Evolutionary conservation across 2,329 filamentous ascomycete genomes (phyloP).

Genomic region (Sclerotinia glacialis): DNA sequence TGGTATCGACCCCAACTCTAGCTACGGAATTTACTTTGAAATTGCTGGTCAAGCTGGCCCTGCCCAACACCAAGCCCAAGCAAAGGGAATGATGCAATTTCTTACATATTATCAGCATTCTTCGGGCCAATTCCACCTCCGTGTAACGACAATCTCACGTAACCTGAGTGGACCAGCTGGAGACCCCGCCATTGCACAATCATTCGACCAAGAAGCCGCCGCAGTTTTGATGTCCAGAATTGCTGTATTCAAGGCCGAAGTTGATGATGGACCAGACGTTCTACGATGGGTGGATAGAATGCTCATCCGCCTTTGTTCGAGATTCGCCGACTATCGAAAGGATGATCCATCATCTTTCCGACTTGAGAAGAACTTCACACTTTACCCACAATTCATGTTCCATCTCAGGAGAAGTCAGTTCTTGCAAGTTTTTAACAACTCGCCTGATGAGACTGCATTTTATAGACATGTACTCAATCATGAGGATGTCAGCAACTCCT

Average conservation of each 20-base stretch:
- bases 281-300: constrained; percentile 97
- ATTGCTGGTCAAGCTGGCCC: constrained; percentile 92
- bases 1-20: constrained; percentile 88
- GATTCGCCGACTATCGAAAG: constrained; percentile 97
- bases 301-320: constrained; percentile 92
- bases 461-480: constrained; percentile 96
- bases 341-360: constrained; percentile 97
- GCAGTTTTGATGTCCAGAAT: constrained; percentile 99
- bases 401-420: constrained; percentile 96
- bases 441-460: constrained; percentile 98
- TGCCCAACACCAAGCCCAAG: constrained; percentile 76
- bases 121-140: constrained; percentile 90
- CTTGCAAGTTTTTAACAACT: constrained; percentile 99
- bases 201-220: constrained; percentile 96
- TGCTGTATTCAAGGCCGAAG: constrained; percentile 97
- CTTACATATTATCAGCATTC: constrained; percentile 98
- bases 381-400: constrained; percentile 99
- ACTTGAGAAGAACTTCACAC: constrained; percentile 96
- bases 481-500: constrained; percentile 92
- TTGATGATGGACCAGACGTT: constrained; percentile 97
- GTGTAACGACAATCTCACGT: constrained; percentile 89
- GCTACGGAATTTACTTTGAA: constrained; percentile 96
- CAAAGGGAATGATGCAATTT: constrained; percentile 97
- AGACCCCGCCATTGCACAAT: constrained; percentile 91
- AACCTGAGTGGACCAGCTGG: constrained; percentile 91